phyloP scores from a whole-genome alignment of 352 stramenopile species.

The Globisporangium cystogenes region DNA sequence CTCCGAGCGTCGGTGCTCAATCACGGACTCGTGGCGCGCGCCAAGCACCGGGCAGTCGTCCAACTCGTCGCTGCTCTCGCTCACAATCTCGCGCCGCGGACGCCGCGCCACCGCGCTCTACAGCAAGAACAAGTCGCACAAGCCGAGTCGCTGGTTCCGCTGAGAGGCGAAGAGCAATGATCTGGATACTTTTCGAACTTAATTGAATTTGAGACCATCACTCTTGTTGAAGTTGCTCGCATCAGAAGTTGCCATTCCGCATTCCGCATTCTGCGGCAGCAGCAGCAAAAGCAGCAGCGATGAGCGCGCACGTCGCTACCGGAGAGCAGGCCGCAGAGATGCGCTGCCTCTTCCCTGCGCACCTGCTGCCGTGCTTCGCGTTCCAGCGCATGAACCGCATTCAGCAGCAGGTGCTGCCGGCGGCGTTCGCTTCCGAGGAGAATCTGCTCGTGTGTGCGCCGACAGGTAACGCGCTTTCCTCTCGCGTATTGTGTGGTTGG shows the following conservation, averaged over 20 bases:
- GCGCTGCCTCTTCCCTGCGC: constrained; percentile 25
- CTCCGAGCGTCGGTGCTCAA: constrained; percentile 57
- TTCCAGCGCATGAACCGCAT: constrained; percentile 37
- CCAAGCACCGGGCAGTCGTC: constrained; percentile 41
- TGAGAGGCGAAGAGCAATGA: background rate
- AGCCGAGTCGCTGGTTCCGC: constrained; percentile 41
- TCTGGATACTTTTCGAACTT: background rate
- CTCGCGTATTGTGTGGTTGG: background rate
- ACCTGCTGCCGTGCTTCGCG: constrained; percentile 34
- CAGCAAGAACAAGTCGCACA: constrained; percentile 59
- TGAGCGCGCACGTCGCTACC: background rate
- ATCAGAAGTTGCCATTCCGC: background rate
- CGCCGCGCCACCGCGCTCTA: constrained; percentile 53
- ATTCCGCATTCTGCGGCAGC: constrained; percentile 9
- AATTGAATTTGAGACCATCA: constrained; percentile 48
- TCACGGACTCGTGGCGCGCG: constrained; percentile 68
- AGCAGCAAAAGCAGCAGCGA: background rate
- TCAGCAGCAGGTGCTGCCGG: constrained; percentile 30
- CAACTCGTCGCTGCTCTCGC: constrained; percentile 57
- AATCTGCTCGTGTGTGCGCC: constrained; percentile 42
- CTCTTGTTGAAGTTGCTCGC: constrained; percentile 13
- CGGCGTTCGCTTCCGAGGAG: constrained; percentile 20
- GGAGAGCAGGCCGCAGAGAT: constrained; percentile 7
- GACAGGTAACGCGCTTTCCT: constrained; percentile 18
- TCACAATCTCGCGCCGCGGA: constrained; percentile 67